Conservation (phyloP, 805 yeast species). For the Candida takata region DNA sequence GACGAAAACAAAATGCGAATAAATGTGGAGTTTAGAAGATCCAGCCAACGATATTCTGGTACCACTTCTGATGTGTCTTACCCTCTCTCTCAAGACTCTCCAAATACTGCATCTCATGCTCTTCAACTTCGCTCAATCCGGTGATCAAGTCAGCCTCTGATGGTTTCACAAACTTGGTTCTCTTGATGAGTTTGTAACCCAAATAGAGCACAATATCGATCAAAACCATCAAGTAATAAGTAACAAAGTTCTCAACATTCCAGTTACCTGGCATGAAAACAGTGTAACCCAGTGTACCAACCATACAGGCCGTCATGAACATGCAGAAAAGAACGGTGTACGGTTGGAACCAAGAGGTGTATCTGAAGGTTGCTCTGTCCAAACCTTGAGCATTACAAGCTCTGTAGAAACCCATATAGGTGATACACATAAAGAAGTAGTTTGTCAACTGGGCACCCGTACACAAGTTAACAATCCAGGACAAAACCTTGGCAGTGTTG, state of each 20-base stretch:
- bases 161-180: constrained; percentile 38
- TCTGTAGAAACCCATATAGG: constrained; percentile 56
- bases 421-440: constrained; percentile 48
- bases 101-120: constrained; percentile 37
- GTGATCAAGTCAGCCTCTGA: constrained; percentile 45
- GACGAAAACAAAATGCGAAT: too few relatives aligned
- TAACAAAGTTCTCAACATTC: constrained; percentile 56
- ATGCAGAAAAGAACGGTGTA: constrained; percentile 43
- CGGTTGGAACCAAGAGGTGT: constrained; percentile 54
- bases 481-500: constrained; percentile 53
- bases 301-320: constrained; percentile 39
- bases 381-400: constrained; percentile 49
- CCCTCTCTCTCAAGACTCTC: constrained; percentile 8
- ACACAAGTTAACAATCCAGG: constrained; percentile 64
- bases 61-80: neutral
- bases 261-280: constrained; percentile 66
- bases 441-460: constrained; percentile 62
- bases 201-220: constrained; percentile 39
- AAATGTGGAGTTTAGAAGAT: neutral
- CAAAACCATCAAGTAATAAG: constrained; percentile 67
- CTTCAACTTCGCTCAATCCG: constrained; percentile 51
- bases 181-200: constrained; percentile 41
- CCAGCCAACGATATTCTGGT: neutral
- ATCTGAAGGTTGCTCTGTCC: constrained; percentile 33
- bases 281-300: constrained; percentile 58